Base-by-base conservation (phyloP, 208 protist genomes). In the Herpetomonas samuelpessoai region DNA sequence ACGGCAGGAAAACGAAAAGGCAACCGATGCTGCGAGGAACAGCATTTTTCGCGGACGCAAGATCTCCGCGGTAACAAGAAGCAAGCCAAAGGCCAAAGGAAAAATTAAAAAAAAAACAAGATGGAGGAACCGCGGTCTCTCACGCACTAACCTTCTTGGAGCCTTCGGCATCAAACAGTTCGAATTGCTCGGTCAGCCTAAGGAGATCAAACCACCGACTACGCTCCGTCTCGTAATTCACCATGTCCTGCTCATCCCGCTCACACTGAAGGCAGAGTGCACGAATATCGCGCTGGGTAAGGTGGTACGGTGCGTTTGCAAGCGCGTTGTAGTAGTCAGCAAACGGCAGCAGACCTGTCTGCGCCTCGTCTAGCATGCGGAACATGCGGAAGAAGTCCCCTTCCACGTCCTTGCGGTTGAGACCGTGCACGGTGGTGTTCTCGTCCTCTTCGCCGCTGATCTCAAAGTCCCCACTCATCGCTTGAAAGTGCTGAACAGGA, bases 201-300 rank as follows among this genome's bases (percentile, higher is more conserved):
- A 96, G 71, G 12, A 76, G 82, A 24, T 91, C 71, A 61, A 91
- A 96, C 72, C 91, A 84, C 54, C 60, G 61, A 26, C 60, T 46
- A 19, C 91, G 56, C 65, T 96, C 90, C 41, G 58, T 56, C 54
- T 89, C 81, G 71, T 92, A 96, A 38, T 88, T 72, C 21, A 96
- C 81, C 54, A 86, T 69, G 30, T 83, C 65, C 25, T 62, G 44
- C 10, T 65, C 56, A 35, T 68, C 39, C 24, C 60, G 75, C 4
- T 68, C 79, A 41, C 83, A 86, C 63, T 93, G 84, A 39, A 89
- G 48, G 52, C 62, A 80, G 35, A 93, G 59, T 21, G 93, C 53
- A 27, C 74, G 68, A 14, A 97, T 75, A 58, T 95, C 92, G 19
- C 88, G 88, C 6, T 61, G 59, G 3, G 92, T 95, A 16, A 97